Evolutionary conservation across 2,329 filamentous ascomycete genomes (phyloP).

Genomic region (Colletotrichum orchidophilum): DNA sequence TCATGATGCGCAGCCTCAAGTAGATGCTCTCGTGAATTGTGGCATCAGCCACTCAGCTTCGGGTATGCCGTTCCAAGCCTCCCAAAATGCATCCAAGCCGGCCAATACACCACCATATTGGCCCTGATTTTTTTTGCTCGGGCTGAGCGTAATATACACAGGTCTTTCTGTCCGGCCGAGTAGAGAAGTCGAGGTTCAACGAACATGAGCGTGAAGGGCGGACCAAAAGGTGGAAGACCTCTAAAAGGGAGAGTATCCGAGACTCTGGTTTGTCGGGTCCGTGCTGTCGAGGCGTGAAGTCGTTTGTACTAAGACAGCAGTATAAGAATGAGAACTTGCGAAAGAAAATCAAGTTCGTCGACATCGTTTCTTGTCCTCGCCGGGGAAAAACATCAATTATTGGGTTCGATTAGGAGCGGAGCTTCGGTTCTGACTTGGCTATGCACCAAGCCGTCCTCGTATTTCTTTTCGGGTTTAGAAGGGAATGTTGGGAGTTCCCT

Average conservation of each 20-base stretch:
- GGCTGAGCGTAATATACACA: conserved; percentile 35
- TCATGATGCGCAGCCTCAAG: conserved; percentile 20
- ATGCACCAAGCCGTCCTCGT: conserved; percentile 15
- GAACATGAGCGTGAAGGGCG: conserved; percentile 22
- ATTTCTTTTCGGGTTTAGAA: conserved; percentile 58
- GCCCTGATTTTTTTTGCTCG: conserved; percentile 19
- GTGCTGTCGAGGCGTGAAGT: conserved; percentile 29
- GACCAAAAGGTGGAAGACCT: conserved; percentile 3
- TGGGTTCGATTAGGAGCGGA: conserved; percentile 38
- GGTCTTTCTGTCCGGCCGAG: conserved; percentile 19
- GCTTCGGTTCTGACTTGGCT: conserved; percentile 30
- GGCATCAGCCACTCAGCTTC: conserved; percentile 18
- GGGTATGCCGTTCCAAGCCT: conserved; percentile 27
- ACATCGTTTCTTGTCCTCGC: conserved; percentile 23
- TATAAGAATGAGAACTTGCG: conserved; percentile 29
- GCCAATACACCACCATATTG: conserved; percentile 27
- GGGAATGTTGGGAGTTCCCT: conserved; percentile 68
- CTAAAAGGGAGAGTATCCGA: not conserved
- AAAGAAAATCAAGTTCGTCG: conserved; percentile 27
- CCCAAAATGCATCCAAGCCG: conserved; percentile 30
- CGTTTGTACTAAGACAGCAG: conserved; percentile 35
- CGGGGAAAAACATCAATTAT: conserved; percentile 32
- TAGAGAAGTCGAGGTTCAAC: conserved; percentile 23
- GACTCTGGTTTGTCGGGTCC: conserved; percentile 9
- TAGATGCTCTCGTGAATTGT: conserved; percentile 17